Conservation (phyloP, 2,329 filamentous ascomycete genomes). For the Talaromyces sp. region DNA sequence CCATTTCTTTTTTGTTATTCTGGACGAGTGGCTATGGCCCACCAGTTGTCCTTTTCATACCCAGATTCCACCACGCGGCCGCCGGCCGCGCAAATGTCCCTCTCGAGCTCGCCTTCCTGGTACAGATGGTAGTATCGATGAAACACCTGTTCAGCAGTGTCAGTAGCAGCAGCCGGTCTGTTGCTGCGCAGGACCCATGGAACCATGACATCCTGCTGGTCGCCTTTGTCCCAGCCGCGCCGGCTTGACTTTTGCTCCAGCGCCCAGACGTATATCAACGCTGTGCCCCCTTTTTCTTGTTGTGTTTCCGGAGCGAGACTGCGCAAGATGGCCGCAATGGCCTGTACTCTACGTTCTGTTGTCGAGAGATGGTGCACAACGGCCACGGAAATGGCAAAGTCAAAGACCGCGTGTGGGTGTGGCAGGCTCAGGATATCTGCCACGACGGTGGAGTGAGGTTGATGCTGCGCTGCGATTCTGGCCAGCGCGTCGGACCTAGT, state of each 20-base stretch:
- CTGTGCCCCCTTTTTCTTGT: slow-evolving; percentile 48
- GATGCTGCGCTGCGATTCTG: slow-evolving; percentile 52
- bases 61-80: slow-evolving; percentile 72
- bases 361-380: slow-evolving; percentile 93
- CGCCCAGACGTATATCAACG: slow-evolving; percentile 90
- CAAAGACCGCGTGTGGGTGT: slow-evolving; percentile 60
- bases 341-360: slow-evolving; percentile 62
- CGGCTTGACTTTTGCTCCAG: slow-evolving; percentile 84
- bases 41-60: slow-evolving; percentile 99
- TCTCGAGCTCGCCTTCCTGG: slow-evolving; percentile 76
- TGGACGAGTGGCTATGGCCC: slow-evolving; percentile 60
- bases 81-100: slow-evolving; percentile 68
- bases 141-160: slow-evolving; percentile 50
- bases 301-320: slow-evolving; percentile 44
- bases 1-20: slow-evolving; percentile 11
- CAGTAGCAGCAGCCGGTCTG: slow-evolving; percentile 18
- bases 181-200: slow-evolving; percentile 73
- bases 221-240: slow-evolving; percentile 78
- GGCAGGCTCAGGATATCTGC: slow-evolving; percentile 82
- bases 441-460: slow-evolving; percentile 64
- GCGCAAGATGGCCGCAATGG: slow-evolving; percentile 64
- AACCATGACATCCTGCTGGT: slow-evolving; percentile 87
- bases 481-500: slow-evolving; percentile 54
- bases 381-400: slow-evolving; percentile 91
- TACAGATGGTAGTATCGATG: slow-evolving; percentile 95